Base-by-base conservation (phyloP, 805 yeast genomes). In the Ogataea chonburiensis region DNA sequence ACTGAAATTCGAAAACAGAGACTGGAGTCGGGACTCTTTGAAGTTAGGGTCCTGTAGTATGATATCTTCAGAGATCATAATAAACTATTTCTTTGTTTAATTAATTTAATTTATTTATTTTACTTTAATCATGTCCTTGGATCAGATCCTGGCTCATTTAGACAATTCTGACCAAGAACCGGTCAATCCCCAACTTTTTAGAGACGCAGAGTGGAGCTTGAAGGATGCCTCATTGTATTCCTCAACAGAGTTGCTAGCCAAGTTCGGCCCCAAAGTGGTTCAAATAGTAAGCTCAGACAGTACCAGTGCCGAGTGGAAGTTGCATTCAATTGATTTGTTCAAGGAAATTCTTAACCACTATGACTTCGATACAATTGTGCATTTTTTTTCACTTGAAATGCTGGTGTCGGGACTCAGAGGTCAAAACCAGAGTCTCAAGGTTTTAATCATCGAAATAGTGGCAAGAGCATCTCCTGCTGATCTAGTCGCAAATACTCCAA, bases 1-100 rank as follows among this genome's bases (percentile, higher is more conserved):
- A 7, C 59, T 45, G 44, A 71, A 74, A 43, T 73, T 70, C 3
- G 77, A 69, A 41, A 63, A 74, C 27, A 74, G 58, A n/a, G 79
- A 73, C 5, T 60, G 53, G 21, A 70, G 53, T 17, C 80, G 56
- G 7, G 67, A 49, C 6, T 52, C 45, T 8, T 66, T 61, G 53
- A 72, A 72, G 7, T 50, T 53, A 7, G 60, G 55, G 43, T 63
- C 52, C 3, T 43, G 26, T 6, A 46, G 28, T 14, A 52, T 50
- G 8, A 36, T 5, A 5, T 34, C n/a, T 20, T 46, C 47, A 7
- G 42, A 20, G 14, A 36, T 12, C 28, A 28, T 31, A 12, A 12
- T 17, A 16, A 20, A 21, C 19, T 19, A 25, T 26, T 19, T 19
- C 7, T 19, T 19, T 19, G 7, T 19, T 19, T 19, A 28, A 29